Evolutionary conservation across 352 stramenopile genomes (phyloP).

Genomic region (Pythium volutum): DNA sequence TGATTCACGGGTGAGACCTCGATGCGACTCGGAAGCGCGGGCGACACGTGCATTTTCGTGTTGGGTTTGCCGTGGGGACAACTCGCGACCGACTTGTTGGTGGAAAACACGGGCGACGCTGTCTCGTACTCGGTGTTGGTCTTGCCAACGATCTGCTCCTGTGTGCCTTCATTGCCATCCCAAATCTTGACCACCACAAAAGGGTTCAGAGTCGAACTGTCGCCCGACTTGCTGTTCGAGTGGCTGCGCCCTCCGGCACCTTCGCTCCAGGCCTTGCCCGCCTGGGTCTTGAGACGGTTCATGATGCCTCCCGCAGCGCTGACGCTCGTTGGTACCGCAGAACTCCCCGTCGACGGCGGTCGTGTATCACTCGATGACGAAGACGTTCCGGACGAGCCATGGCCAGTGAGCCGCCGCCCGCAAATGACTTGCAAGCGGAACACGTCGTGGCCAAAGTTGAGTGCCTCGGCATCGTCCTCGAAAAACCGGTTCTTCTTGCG

Average conservation of each 20-base stretch:
- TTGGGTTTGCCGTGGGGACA: slow-evolving; percentile 70
- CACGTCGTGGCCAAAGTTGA: slow-evolving; percentile 74
- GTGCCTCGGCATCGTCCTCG: slow-evolving; percentile 72
- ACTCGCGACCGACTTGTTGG: slow-evolving; percentile 53
- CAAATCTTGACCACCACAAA: slow-evolving; percentile 78
- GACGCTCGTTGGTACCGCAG: slow-evolving; percentile 38
- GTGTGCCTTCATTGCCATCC: slow-evolving; percentile 41
- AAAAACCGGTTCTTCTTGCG: slow-evolving; percentile 79
- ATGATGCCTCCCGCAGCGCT: slow-evolving; percentile 41
- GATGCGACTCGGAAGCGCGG: slow-evolving; percentile 49
- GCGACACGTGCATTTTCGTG: slow-evolving; percentile 58
- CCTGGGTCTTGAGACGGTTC: slow-evolving; percentile 63
- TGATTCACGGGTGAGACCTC: slow-evolving; percentile 63
- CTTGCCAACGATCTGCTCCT: slow-evolving; percentile 65
- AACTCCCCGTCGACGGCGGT: slow-evolving; percentile 34
- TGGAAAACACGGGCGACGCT: slow-evolving; percentile 62
- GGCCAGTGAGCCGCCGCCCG: slow-evolving; percentile 42
- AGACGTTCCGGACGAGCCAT: slow-evolving; percentile 9
- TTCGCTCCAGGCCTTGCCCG: slow-evolving; percentile 48
- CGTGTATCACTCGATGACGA: slow-evolving; percentile 12
- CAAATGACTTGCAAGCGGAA: slow-evolving; percentile 73
- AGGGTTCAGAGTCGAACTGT: slow-evolving; percentile 34
- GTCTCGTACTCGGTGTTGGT: slow-evolving; percentile 87
- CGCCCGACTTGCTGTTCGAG: slow-evolving; percentile 27
- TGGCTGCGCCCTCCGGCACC: slow-evolving; percentile 15